Evolutionary conservation across 2,329 filamentous ascomycete species (phyloP).

Genomic region (Corinectria fuckeliana): DNA sequence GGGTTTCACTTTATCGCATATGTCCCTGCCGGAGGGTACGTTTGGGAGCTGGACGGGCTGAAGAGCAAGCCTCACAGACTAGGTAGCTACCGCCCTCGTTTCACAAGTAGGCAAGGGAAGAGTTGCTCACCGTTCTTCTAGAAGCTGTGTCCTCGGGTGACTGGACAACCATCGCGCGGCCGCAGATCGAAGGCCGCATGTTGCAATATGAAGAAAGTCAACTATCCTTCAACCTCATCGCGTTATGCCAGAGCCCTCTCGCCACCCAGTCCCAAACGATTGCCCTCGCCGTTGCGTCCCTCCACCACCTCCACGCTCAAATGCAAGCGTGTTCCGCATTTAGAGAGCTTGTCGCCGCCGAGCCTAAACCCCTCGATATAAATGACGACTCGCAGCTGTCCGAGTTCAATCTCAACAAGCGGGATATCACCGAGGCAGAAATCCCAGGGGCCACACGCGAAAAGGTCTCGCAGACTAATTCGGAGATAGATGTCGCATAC

Average conservation of each 20-base stretch:
- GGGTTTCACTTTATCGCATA: constrained; percentile 91
- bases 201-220: constrained; percentile 67
- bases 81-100: constrained; percentile 32
- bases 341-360: constrained; percentile 28
- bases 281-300: constrained; percentile 48
- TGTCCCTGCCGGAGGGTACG: constrained; percentile 72
- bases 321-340: constrained; percentile 32
- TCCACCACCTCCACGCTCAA: constrained; percentile 47
- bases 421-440: constrained; percentile 33
- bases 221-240: constrained; percentile 79
- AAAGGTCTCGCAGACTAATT: constrained; percentile 15
- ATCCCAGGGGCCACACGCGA: constrained; percentile 25
- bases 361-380: constrained; percentile 31
- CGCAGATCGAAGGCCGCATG: constrained; percentile 73
- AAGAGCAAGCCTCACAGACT: constrained; percentile 67
- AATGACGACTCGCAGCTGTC: constrained; percentile 35
- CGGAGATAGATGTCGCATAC: constrained; percentile 38
- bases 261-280: constrained; percentile 55
- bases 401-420: constrained; percentile 39
- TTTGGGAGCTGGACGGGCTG: constrained; percentile 92
- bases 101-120: neutral
- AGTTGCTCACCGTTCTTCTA: constrained; percentile 18
- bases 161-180: constrained; percentile 72
- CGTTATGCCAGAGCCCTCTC: constrained; percentile 73
- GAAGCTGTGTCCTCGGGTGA: constrained; percentile 43